A percentile compares a stretch with the other conserved stretches of the same genome.
Evolutionary conservation across 176 grass and related monocot genomes (phyloP).

Genomic region (Oryza meridionalis): DNA sequence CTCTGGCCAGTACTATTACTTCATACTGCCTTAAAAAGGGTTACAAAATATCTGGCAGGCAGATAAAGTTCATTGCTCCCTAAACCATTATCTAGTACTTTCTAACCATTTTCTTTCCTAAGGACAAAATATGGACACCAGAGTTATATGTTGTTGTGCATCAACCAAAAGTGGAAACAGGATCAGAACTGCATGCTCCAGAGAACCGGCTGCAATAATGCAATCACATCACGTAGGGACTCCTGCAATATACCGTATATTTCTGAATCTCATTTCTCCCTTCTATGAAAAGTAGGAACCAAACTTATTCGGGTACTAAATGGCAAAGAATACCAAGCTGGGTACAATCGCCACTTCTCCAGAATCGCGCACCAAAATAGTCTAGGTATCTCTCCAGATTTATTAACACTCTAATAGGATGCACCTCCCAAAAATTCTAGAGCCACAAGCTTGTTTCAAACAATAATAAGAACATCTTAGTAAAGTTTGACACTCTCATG

Average conservation of each 20-base stretch:
- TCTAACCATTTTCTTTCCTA: neutral
- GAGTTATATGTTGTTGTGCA: neutral
- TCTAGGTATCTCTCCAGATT: neutral
- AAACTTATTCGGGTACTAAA: no score
- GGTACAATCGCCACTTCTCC: neutral
- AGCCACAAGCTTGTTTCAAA: neutral
- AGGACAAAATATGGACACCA: neutral
- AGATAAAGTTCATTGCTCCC: constrained; percentile 1
- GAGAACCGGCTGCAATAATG: neutral
- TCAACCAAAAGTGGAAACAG: neutral
- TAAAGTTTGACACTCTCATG: neutral
- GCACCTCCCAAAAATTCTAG: neutral
- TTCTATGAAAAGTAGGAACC: neutral
- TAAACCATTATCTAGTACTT: constrained; percentile 11
- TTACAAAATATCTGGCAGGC: neutral
- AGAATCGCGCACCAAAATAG: neutral
- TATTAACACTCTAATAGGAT: neutral
- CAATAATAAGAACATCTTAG: neutral
- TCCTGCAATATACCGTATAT: neutral
- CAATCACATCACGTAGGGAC: neutral
- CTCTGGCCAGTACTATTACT: neutral
- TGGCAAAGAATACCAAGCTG: neutral
- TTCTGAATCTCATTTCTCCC: neutral
- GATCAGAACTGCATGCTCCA: neutral
- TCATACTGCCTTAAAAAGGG: neutral